Conservation (phyloP, 495 filamentous ascomycete genomes). For the Penicillium silybi region DNA sequence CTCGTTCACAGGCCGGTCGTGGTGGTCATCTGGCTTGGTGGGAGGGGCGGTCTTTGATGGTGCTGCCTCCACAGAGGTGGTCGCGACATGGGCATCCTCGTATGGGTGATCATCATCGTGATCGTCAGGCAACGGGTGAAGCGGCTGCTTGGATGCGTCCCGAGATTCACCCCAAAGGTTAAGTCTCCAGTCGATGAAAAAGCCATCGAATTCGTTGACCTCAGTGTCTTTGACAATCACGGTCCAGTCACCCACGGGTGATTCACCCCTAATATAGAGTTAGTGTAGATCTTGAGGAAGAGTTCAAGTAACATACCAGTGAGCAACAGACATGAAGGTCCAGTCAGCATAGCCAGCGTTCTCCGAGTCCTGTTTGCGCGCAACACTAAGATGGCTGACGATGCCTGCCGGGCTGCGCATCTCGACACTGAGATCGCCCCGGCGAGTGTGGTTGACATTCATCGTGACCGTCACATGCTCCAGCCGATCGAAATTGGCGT, state of each 20-base stretch:
- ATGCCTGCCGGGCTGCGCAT: conserved; percentile 79
- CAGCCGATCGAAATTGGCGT: conserved; percentile 77
- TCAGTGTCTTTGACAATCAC: conserved; percentile 83
- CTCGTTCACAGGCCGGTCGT: conserved; percentile 69
- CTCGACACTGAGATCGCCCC: conserved; percentile 92
- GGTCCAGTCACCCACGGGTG: conserved; percentile 82
- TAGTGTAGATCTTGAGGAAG: background rate
- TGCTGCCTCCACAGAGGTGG: conserved; percentile 46
- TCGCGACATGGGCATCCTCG: conserved; percentile 49
- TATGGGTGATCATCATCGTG: conserved; percentile 79
- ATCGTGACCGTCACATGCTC: conserved; percentile 98
- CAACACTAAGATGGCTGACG: conserved; percentile 76
- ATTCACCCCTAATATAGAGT: conserved; percentile 67
- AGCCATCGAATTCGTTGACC: conserved; percentile 71
- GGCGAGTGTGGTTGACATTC: conserved; percentile 82
- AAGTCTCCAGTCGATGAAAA: conserved; percentile 87
- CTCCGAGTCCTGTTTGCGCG: conserved; percentile 60
- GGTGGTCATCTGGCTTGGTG: conserved; percentile 61
- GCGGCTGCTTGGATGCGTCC: conserved; percentile 63
- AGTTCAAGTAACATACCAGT: conserved; percentile 63
- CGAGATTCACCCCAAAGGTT: conserved; percentile 89
- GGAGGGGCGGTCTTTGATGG: conserved; percentile 43
- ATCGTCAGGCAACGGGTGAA: conserved; percentile 79
- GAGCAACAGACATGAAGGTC: conserved; percentile 98
- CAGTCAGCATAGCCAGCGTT: conserved; percentile 82